A percentile compares a stretch with the other conserved stretches of the same genome.
These are phyloP conservation scores for Candida orba DNA, from an alignment of 805 yeast genomes.

Conservation along the genomic window DNA sequence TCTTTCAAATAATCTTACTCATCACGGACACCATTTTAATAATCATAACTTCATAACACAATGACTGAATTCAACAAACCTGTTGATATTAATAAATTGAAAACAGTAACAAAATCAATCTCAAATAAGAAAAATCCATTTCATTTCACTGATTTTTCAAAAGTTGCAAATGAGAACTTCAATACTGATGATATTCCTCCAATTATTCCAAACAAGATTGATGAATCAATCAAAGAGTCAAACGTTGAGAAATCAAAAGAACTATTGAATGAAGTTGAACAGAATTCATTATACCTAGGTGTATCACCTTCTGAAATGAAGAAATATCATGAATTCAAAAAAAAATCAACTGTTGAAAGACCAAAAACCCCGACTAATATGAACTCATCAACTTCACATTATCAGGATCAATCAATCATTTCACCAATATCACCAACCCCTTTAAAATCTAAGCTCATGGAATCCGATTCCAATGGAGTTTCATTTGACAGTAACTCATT, in stretches of 20 bases:
- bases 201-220: not conserved
- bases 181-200: not conserved
- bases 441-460: not conserved
- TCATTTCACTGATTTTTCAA: constrained; percentile 9
- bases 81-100: constrained; percentile 11
- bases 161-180: constrained; percentile 14
- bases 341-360: not conserved
- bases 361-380: not conserved
- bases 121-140: constrained; percentile 1
- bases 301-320: constrained; percentile 12
- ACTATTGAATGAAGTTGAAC: constrained; percentile 16
- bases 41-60: too few relatives aligned
- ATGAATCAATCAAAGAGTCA: not conserved
- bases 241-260: constrained; percentile 4
- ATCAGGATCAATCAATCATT: not conserved
- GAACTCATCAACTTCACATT: too few relatives aligned
- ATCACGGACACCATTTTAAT: too few relatives aligned
- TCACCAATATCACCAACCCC: not conserved
- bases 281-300: constrained; percentile 15
- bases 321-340: constrained; percentile 1
- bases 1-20: too few relatives aligned
- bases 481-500: too few relatives aligned
- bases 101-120: constrained; percentile 3
- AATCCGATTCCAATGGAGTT: too few relatives aligned
- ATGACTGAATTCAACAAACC: constrained; percentile 1